Percentiles rank a stretch among this genome's conserved stretches.
phyloP scores from a whole-genome alignment of 2,329 filamentous ascomycete genomes.

The Pseudocercospora pini-densiflorae region DNA sequence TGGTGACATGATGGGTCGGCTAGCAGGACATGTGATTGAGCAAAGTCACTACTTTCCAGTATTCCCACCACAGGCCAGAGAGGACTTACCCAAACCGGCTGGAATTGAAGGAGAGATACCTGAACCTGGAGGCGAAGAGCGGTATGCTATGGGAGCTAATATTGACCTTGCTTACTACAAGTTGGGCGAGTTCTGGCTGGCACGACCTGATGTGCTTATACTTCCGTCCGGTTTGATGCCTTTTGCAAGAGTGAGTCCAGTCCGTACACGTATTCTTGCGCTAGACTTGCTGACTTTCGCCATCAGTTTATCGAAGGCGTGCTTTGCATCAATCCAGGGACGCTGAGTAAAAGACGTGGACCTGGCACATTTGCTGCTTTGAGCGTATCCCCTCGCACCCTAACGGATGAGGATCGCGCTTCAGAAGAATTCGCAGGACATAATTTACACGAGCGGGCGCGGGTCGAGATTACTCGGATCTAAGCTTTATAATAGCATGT shows the following conservation, averaged over 20 bases:
- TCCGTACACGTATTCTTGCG: neutral
- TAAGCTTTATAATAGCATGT: slow-evolving; percentile 37
- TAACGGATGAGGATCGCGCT: slow-evolving; percentile 63
- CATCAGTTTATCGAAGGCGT: slow-evolving; percentile 88
- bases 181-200: slow-evolving; percentile 87
- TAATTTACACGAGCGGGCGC: slow-evolving; percentile 77
- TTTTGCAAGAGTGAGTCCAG: slow-evolving; percentile 76
- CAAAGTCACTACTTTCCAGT: slow-evolving; percentile 91
- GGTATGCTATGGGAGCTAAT: slow-evolving; percentile 71
- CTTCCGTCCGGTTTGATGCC: slow-evolving; percentile 81
- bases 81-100: slow-evolving; percentile 63
- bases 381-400: slow-evolving; percentile 68
- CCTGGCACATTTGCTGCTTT: slow-evolving; percentile 86
- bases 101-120: slow-evolving; percentile 48
- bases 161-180: slow-evolving; percentile 85
- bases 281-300: slow-evolving; percentile 15
- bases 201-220: slow-evolving; percentile 82
- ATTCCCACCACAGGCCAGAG: slow-evolving; percentile 77
- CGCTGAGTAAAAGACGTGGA: slow-evolving; percentile 79
- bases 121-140: slow-evolving; percentile 46
- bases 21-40: slow-evolving; percentile 79
- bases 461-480: slow-evolving; percentile 87
- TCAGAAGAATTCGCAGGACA: slow-evolving; percentile 68
- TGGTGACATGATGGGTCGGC: slow-evolving; percentile 74
- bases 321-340: slow-evolving; percentile 87